These are phyloP conservation scores for Lunasporangiospora selenospora DNA, from an alignment of 192 early-diverging fungal species.

Conservation along the genomic window DNA sequence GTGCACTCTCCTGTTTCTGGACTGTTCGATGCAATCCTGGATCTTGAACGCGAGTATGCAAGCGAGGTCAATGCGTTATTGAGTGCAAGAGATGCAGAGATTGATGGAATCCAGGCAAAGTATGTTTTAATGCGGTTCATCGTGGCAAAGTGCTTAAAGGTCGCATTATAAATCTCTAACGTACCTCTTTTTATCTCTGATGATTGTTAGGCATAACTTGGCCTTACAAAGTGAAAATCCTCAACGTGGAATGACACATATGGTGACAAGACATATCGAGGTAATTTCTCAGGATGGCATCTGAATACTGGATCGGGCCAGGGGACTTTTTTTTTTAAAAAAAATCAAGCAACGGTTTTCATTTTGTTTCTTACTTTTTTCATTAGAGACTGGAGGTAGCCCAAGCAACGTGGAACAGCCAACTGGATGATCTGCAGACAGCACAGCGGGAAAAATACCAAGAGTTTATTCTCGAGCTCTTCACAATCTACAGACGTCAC, in stretches of 20 bases:
- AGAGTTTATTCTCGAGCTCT: constrained; percentile 62
- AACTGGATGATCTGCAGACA: constrained; percentile 55
- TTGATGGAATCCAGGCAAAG: constrained; percentile 42
- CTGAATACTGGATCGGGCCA: too few species aligned
- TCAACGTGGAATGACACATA: constrained; percentile 29
- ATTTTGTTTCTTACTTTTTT: background rate
- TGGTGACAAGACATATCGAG: constrained; percentile 52
- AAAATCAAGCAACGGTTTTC: background rate
- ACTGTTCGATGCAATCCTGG: constrained; percentile 62
- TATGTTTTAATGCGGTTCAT: background rate
- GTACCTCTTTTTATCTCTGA: too few species aligned
- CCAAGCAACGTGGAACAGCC: constrained; percentile 60
- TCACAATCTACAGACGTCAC: constrained; percentile 52
- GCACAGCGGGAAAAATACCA: constrained; percentile 61
- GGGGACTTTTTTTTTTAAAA: background rate
- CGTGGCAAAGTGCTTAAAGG: background rate
- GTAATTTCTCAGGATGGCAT: too few species aligned
- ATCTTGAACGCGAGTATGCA: constrained; percentile 62
- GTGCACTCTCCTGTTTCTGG: constrained; percentile 62
- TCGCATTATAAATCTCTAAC: too few species aligned
- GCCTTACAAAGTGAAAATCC: constrained; percentile 17
- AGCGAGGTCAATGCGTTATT: constrained; percentile 51
- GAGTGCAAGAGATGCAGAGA: constrained; percentile 37
- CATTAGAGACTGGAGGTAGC: constrained; percentile 51
- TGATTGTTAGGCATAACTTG: constrained; percentile 35